These are phyloP conservation scores for Verticillium nubilum DNA, from an alignment of 2,329 filamentous ascomycete species.

Conservation along the genomic window DNA sequence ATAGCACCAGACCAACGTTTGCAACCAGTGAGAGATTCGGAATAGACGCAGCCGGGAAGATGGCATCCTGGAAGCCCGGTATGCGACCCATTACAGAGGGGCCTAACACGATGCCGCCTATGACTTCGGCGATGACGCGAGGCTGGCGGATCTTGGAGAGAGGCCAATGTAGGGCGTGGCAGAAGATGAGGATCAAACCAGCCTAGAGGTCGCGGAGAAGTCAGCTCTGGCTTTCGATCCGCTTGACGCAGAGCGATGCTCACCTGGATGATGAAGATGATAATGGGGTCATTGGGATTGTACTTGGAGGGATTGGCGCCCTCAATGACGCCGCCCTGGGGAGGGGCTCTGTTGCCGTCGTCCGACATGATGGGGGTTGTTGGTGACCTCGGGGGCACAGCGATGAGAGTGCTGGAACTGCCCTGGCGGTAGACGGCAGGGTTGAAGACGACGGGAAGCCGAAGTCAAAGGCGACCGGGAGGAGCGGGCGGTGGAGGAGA, in stretches of 20 bases:
- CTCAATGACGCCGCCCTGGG: conserved; percentile 61
- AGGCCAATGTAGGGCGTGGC: conserved; percentile 60
- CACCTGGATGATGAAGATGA: conserved; percentile 67
- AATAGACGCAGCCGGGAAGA: conserved; percentile 73
- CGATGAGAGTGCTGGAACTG: not conserved
- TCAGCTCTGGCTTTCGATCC: not conserved
- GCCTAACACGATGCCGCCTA: conserved; percentile 75
- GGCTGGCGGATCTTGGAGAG: conserved; percentile 73
- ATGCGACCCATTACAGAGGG: conserved; percentile 86
- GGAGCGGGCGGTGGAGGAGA: not conserved
- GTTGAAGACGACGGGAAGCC: not conserved
- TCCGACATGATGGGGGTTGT: not conserved
- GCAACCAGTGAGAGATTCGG: conserved; percentile 71
- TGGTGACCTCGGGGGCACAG: not conserved
- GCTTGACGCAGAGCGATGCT: not conserved
- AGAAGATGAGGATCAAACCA: conserved; percentile 41
- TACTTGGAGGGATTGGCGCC: conserved; percentile 64
- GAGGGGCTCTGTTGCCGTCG: conserved; percentile 12
- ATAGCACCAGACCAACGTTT: conserved; percentile 77
- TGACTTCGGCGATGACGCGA: conserved; percentile 77
- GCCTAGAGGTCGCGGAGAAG: conserved; percentile 12
- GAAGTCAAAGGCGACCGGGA: not conserved
- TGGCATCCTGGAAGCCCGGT: conserved; percentile 67
- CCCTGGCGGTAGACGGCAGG: not conserved
- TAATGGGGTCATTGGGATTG: conserved; percentile 66